These are phyloP conservation scores for Globomyces pollinis-pini DNA, from an alignment of 192 early-diverging fungal species.

Conservation along the genomic window DNA sequence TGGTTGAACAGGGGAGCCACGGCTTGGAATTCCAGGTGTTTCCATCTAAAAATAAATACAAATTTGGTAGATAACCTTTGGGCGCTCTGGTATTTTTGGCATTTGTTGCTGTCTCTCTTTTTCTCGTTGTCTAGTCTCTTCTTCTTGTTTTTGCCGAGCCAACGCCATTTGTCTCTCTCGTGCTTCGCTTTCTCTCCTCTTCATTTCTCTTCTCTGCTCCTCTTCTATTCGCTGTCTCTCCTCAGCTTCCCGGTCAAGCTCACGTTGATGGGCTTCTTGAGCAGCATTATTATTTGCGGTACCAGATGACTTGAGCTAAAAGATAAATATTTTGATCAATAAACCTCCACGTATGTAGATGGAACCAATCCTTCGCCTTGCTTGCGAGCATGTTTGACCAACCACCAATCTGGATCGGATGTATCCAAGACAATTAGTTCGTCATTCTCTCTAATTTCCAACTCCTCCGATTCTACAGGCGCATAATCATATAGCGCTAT, in stretches of 20 bases:
- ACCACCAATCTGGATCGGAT: conserved; percentile 89
- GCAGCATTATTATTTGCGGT: conserved; percentile 8
- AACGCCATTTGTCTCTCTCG: conserved; percentile 17
- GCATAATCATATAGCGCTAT: conserved; percentile 87
- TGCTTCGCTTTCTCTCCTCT: conserved; percentile 23
- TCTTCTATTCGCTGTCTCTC: conserved; percentile 13
- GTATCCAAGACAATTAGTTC: conserved; percentile 78
- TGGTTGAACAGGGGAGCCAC: background rate
- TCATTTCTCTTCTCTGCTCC: conserved; percentile 1
- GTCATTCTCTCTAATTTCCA: conserved; percentile 79
- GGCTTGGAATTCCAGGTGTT: background rate
- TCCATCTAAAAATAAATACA: background rate
- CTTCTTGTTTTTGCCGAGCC: conserved; percentile 22
- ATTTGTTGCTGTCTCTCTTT: background rate
- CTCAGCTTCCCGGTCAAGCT: conserved; percentile 15
- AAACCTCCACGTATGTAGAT: conserved; percentile 77
- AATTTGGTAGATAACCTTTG: background rate
- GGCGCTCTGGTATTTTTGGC: background rate
- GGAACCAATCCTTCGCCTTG: conserved; percentile 79
- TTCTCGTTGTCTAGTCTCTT: conserved; percentile 15
- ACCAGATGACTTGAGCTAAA: conserved; percentile 4
- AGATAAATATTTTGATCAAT: conserved; percentile 1
- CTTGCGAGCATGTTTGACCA: conserved; percentile 63
- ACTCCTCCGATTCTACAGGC: conserved; percentile 75
- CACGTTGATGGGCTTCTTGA: conserved; percentile 13